phyloP scores from a whole-genome alignment of 345 rosid genomes.

The Rubroshorea leprosula region DNA sequence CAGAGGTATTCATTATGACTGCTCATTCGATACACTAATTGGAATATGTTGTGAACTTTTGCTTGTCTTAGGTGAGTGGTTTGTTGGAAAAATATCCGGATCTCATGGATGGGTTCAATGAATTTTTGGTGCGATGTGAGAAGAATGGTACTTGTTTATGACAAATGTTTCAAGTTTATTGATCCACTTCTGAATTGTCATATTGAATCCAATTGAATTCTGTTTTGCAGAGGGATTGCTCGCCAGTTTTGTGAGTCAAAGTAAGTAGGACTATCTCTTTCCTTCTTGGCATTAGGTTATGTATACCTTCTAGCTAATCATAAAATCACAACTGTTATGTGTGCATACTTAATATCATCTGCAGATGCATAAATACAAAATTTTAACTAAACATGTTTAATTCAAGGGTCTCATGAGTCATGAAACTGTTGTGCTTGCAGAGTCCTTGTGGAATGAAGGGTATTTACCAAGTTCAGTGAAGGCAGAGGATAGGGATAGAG shows the following conservation, averaged over 20 bases:
- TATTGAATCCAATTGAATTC: slow-evolving; percentile 20
- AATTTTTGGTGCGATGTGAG: slow-evolving; percentile 77
- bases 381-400: not conserved
- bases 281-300: slow-evolving; percentile 7
- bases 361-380: not conserved
- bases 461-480: slow-evolving; percentile 57
- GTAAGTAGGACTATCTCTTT: slow-evolving; percentile 43
- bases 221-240: slow-evolving; percentile 75
- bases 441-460: slow-evolving; percentile 61
- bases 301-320: slow-evolving; percentile 1
- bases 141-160: slow-evolving; percentile 54
- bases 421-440: slow-evolving; percentile 32
- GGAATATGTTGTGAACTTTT: slow-evolving; percentile 11
- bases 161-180: slow-evolving; percentile 16
- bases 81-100: slow-evolving; percentile 79
- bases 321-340: not conserved
- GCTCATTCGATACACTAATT: not conserved
- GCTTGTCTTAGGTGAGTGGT: slow-evolving; percentile 53
- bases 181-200: slow-evolving; percentile 13
- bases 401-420: slow-evolving; percentile 4
- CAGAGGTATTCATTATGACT: not conserved
- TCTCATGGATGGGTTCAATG: slow-evolving; percentile 78
- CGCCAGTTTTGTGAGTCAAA: slow-evolving; percentile 73
- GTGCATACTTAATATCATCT: too few species aligned
- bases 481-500: slow-evolving; percentile 49